phyloP scores from a whole-genome alignment of 2,329 filamentous ascomycete genomes.

The Aspergillus caelatus region DNA sequence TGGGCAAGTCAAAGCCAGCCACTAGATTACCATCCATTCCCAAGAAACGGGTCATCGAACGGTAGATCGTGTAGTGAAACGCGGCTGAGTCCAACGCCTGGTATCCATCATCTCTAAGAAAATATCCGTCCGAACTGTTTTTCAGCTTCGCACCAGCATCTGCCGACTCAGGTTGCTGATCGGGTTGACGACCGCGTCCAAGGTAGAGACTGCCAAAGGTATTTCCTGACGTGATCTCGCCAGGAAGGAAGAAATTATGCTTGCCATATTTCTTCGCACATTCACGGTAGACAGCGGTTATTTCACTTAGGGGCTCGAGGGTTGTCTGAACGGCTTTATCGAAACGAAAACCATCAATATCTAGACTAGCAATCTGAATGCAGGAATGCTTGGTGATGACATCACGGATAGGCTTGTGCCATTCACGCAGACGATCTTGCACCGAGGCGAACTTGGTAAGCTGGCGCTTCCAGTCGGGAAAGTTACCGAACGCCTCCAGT shows the following conservation, averaged over 20 bases:
- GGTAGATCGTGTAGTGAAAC: slow-evolving; percentile 67
- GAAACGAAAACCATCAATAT: slow-evolving; percentile 68
- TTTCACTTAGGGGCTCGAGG: slow-evolving; percentile 62
- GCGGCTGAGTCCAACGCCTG: slow-evolving; percentile 62
- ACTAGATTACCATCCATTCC: slow-evolving; percentile 61
- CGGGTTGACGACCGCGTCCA: slow-evolving; percentile 62
- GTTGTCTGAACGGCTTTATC: slow-evolving; percentile 69
- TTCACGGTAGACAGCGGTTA: slow-evolving; percentile 59
- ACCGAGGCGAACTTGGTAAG: slow-evolving; percentile 68
- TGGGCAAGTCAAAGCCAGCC: slow-evolving; percentile 56
- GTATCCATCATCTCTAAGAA: slow-evolving; percentile 56
- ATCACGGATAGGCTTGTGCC: slow-evolving; percentile 60
- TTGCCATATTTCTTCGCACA: slow-evolving; percentile 62
- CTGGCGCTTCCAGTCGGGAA: slow-evolving; percentile 65
- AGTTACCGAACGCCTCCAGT: slow-evolving; percentile 65
- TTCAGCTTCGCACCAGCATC: slow-evolving; percentile 53
- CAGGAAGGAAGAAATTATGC: slow-evolving; percentile 65
- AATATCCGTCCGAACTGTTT: slow-evolving; percentile 48
- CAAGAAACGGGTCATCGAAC: slow-evolving; percentile 63
- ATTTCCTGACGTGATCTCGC: slow-evolving; percentile 67
- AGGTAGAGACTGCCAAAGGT: slow-evolving; percentile 63
- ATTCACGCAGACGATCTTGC: slow-evolving; percentile 68
- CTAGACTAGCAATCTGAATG: slow-evolving; percentile 62
- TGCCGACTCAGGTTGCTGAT: slow-evolving; percentile 52
- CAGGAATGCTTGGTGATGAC: slow-evolving; percentile 65